Base-by-base conservation (phyloP, 2,329 filamentous ascomycete genomes). In the Helotiales sp. region DNA sequence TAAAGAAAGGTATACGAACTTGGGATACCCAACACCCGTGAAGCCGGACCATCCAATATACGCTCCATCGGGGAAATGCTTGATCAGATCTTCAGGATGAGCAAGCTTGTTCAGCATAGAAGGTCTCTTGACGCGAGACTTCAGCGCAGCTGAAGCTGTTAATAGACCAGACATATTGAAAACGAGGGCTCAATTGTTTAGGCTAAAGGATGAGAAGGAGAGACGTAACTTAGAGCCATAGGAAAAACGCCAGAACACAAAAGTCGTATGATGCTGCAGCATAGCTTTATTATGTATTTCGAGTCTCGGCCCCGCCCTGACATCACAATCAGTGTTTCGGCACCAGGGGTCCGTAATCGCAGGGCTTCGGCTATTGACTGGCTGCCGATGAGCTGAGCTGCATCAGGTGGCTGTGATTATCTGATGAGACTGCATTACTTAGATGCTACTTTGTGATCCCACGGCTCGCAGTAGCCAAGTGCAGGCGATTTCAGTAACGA, bases 11-110 rank as follows among this genome's bases (percentile, higher is more conserved):
- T 28, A 6, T 8, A 82, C 87, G 75, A 82, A 92, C 91, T 96
- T 96, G 70, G 92, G 92, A 81, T 96, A 96, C 67, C 92, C 92
- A 63, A 96, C 93, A 74, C 93, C 93, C 13, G 93, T 97, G 80
- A 97, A 97, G 40, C 93, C 93, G 71, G 89, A 93, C 93, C 93
- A 97, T 75, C 93, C 93, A 75, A 97, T 87, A 79, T 96, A 96
- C n/a, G 91, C 81, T 77, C 89, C 90, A 83, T 96, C 87, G 71
- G 93, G 93, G 75, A 97, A 97, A 73, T 92, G 85, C 70, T 91
- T 85, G 68, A 97, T 85, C 71, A 96, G 80, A 78, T 96, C 93
- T 79, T 96, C 88, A 43, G 93, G 88, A 74, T 89, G 89, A 74
- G 90, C 89, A 67, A 97, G 83, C 85, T 95, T 96, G 75, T 89